Evolutionary conservation across 352 stramenopile genomes (phyloP), one percentile per base, ranked within the genome.

Genomic region (Phytopythium litorale): DNA sequence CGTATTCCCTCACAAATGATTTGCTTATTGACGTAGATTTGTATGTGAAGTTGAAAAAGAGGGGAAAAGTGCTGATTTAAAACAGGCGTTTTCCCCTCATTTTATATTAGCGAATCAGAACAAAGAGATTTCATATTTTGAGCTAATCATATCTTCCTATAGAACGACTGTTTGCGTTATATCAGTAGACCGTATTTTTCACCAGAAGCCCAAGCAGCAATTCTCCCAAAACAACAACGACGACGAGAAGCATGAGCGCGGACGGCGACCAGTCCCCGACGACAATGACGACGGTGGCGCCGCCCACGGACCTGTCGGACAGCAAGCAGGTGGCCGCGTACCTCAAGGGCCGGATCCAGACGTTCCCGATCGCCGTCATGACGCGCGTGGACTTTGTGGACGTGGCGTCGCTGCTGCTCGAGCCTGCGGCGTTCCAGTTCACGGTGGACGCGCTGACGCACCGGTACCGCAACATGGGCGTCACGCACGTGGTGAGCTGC

Each of bases 401-500:
- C 56, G 79, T 92, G 32, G 88, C 85, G 30, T 81, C 83, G 53
- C 71, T 92, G 59, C 62, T 94, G 52, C 70, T 89, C 46, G 83
- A 92, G 48, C 80, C 82, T 2, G 65, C 69, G 21, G 83, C 85
- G 11, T 94, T 94, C 71, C 81, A 90, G 60, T 58, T 89, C 32
- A 76, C 66, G 33, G 88, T 94, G 56, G 78, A 92, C 57, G 81
- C 83, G n/a, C 78, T 94, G 30, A 71, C 65, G 45, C 61, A 75
- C 33, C 78, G 85, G 11, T 94, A 92, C 59, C 70, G 59, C 16
- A 64, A 60, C 66, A 56, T 87, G 58, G 43, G 70, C 38, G 81
- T 94, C 76, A 89, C 85, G 8, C 83, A 94, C 69, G 64, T 94
- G n/a, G 85, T 91, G 30, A 92, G 85, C 65, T 87, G 72, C 59